Evolutionary conservation across 371 early-diverging fungal genomes (phyloP).

Genomic region (Mucor mucedo): DNA sequence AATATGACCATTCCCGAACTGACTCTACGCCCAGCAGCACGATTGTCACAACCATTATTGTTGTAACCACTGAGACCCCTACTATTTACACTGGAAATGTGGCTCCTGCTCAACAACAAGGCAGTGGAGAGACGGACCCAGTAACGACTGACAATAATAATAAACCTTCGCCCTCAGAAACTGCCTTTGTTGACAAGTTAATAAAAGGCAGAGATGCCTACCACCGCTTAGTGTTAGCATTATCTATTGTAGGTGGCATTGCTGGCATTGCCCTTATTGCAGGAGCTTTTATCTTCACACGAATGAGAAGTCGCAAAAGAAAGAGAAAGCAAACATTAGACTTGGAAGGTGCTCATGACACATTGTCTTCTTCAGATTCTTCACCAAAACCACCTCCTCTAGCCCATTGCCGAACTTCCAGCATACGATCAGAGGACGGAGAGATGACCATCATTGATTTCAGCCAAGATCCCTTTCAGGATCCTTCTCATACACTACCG

Average conservation of each 20-base stretch:
- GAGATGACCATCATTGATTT: constrained; percentile 6
- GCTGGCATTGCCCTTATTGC: constrained; percentile 14
- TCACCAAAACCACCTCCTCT: not conserved
- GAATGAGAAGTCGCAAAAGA: constrained; percentile 14
- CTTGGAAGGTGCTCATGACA: not conserved
- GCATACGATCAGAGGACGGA: constrained; percentile 5
- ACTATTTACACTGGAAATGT: constrained; percentile 14
- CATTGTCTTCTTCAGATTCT: not conserved
- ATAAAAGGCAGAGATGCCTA: constrained; percentile 3
- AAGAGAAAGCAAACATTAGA: constrained; percentile 8
- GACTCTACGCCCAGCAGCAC: constrained; percentile 8
- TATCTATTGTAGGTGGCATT: constrained; percentile 24
- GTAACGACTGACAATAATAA: too few relatives aligned
- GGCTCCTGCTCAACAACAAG: constrained; percentile 19
- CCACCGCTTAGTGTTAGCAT: constrained; percentile 10
- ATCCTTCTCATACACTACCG: not conserved
- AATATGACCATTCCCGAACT: not conserved
- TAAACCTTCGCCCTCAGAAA: not conserved
- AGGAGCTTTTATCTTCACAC: constrained; percentile 11
- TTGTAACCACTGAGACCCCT: constrained; percentile 22
- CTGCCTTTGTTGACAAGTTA: not conserved
- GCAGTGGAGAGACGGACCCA: not conserved
- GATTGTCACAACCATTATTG: constrained; percentile 20
- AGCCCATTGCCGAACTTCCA: not conserved
- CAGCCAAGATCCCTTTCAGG: constrained; percentile 16